Percentiles rank a stretch among this genome's conserved stretches.
These are phyloP conservation scores for Syncephalastrum contaminatum DNA, from an alignment of 371 early-diverging fungal genomes.

Conservation along the genomic window DNA sequence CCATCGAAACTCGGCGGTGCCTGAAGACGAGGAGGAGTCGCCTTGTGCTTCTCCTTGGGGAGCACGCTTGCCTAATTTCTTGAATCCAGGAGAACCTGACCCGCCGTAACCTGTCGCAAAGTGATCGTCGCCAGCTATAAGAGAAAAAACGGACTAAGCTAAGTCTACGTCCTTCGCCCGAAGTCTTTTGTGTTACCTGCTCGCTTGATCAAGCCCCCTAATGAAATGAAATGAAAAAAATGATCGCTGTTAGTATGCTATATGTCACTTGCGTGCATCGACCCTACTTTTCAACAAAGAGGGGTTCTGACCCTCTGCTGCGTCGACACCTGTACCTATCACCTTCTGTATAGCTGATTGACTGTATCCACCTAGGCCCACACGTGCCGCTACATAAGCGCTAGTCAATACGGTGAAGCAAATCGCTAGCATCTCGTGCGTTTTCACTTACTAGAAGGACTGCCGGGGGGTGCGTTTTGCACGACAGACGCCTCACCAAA, in stretches of 20 bases:
- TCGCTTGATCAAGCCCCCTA: slow-evolving; percentile 5
- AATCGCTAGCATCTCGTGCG: too few species aligned
- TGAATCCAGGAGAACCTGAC: slow-evolving; percentile 22
- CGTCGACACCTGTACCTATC: too few species aligned
- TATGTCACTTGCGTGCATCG: not conserved
- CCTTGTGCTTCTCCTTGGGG: too few species aligned
- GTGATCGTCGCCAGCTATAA: slow-evolving; percentile 25
- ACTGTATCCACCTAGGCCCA: too few species aligned
- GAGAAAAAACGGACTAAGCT: not conserved
- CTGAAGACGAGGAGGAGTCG: not conserved
- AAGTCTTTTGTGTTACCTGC: slow-evolving; percentile 15
- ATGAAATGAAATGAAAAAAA: not conserved
- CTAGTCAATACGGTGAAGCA: too few species aligned
- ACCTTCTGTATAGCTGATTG: too few species aligned
- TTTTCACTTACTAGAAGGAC: too few species aligned
- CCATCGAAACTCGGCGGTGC: slow-evolving; percentile 13
- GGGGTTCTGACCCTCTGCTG: too few species aligned
- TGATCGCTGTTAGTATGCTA: not conserved
- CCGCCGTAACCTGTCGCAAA: slow-evolving; percentile 17
- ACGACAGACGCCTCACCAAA: slow-evolving; percentile 27
- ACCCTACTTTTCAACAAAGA: too few species aligned
- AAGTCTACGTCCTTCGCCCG: too few species aligned
- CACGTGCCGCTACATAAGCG: too few species aligned
- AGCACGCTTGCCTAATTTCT: slow-evolving; percentile 16
- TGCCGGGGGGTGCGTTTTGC: too few species aligned